Conservation (phyloP, 805 yeast genomes). For the Yarrowia hollandica region DNA sequence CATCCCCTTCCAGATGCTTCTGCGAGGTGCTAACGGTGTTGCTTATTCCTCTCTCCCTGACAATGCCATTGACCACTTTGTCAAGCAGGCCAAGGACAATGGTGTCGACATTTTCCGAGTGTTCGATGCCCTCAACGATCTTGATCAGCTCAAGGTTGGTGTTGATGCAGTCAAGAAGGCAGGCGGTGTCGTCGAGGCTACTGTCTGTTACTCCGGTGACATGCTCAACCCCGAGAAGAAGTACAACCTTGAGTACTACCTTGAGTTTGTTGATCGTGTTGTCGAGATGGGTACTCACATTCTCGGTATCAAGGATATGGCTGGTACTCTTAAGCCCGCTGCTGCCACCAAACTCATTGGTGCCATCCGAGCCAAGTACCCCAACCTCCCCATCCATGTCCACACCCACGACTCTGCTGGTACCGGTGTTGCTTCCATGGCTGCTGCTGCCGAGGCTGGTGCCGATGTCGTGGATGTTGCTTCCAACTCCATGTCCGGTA, state of each 20-base stretch:
- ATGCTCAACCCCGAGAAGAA: conserved; percentile 95
- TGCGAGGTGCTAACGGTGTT: conserved; percentile 99
- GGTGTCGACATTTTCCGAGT: conserved; percentile 99
- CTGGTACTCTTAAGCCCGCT: conserved; percentile 95
- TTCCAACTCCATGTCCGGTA: conserved; percentile 94
- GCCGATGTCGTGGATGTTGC: conserved; percentile 99
- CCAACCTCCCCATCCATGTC: conserved; percentile 94
- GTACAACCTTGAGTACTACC: conserved; percentile 88
- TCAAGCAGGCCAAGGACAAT: conserved; percentile 86
- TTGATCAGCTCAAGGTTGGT: conserved; percentile 96
- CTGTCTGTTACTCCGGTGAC: conserved; percentile 98
- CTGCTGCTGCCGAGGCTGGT: conserved; percentile 91
- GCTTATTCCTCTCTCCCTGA: conserved; percentile 98
- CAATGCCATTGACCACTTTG: conserved; percentile 97
- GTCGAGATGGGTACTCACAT: conserved; percentile 95
- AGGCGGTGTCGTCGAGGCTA: conserved; percentile 98
- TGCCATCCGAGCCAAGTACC: conserved; percentile 79
- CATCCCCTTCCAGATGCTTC: conserved; percentile 98
- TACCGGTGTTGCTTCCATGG: conserved; percentile 97
- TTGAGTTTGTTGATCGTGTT: conserved; percentile 75
- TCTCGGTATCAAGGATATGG: conserved; percentile 98
- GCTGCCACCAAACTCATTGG: conserved; percentile 85
- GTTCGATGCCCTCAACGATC: conserved; percentile 94
- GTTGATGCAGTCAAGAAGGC: conserved; percentile 96
- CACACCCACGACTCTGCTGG: conserved; percentile 99